Percentiles rank a stretch among this genome's conserved stretches.
Conservation (phyloP, 176 grass and related monocot genomes). For the Paspalum vaginatum region DNA sequence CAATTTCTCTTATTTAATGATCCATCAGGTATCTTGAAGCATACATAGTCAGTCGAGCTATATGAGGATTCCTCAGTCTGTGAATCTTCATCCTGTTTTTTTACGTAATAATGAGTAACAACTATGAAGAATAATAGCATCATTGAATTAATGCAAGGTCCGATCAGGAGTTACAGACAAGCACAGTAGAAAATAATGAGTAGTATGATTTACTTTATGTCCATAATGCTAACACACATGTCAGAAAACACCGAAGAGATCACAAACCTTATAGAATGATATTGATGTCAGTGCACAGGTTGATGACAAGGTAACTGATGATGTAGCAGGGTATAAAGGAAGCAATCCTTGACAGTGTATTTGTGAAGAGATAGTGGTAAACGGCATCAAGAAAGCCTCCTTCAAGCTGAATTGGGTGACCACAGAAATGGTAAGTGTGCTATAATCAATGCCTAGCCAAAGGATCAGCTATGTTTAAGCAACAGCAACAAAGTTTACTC, state of each 20-base stretch:
- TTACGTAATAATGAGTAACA: constrained; percentile 38
- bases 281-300: constrained; percentile 54
- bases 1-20: constrained; percentile 76
- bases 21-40: constrained; percentile 89
- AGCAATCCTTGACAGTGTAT: constrained; percentile 75
- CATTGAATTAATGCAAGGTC: constrained; percentile 18
- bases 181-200: constrained; percentile 2
- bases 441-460: not conserved
- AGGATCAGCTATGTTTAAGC: constrained; percentile 4
- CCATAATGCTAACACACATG: not conserved
- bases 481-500: constrained; percentile 22
- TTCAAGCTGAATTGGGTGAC: constrained; percentile 70
- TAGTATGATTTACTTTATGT: constrained; percentile 2
- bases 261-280: constrained; percentile 84
- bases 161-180: constrained; percentile 26
- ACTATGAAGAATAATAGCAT: not conserved
- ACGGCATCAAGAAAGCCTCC: constrained; percentile 88
- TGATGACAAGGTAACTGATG: constrained; percentile 45
- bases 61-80: constrained; percentile 32
- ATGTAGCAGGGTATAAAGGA: constrained; percentile 69
- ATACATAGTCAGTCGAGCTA: constrained; percentile 64
- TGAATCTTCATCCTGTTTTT: constrained; percentile 68
- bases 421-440: constrained; percentile 30
- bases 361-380: constrained; percentile 80
- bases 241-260: constrained; percentile 20